These are phyloP conservation scores for Coemansia sp. DNA, from an alignment of 192 early-diverging fungal genomes.

Conservation along the genomic window DNA sequence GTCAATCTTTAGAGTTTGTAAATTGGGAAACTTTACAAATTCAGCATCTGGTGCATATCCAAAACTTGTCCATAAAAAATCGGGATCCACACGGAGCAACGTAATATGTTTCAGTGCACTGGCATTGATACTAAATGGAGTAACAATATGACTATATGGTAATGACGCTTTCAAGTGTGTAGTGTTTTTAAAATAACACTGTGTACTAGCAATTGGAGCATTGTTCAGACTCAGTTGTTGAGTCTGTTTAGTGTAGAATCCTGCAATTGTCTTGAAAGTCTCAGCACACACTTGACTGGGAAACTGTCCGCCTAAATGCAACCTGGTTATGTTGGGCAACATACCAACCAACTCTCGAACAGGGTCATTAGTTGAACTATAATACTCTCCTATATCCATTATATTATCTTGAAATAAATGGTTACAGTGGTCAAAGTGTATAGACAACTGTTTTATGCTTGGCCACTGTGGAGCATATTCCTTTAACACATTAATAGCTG, in stretches of 20 bases:
- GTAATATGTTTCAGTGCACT: not conserved
- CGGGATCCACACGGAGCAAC: not conserved
- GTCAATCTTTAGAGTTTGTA: not conserved
- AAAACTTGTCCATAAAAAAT: not conserved
- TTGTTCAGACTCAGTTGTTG: not conserved
- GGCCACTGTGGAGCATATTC: not conserved
- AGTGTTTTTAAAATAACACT: not conserved
- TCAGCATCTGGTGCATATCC: not conserved
- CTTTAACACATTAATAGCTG: not conserved
- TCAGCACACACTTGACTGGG: not conserved
- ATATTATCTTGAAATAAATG: not conserved
- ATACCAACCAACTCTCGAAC: not conserved
- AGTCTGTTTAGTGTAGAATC: not conserved
- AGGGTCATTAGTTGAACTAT: not conserved
- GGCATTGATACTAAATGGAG: not conserved
- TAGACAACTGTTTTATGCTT: not conserved
- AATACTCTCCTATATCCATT: not conserved
- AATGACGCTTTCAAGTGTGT: not conserved
- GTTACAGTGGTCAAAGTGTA: not conserved
- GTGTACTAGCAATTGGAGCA: not conserved
- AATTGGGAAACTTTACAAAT: not conserved
- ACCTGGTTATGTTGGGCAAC: not conserved
- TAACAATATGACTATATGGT: not conserved
- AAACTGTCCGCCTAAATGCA: not conserved
- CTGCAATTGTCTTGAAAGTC: not conserved